Conservation (phyloP, 345 rosid genomes). For the Pugionium cornutum region DNA sequence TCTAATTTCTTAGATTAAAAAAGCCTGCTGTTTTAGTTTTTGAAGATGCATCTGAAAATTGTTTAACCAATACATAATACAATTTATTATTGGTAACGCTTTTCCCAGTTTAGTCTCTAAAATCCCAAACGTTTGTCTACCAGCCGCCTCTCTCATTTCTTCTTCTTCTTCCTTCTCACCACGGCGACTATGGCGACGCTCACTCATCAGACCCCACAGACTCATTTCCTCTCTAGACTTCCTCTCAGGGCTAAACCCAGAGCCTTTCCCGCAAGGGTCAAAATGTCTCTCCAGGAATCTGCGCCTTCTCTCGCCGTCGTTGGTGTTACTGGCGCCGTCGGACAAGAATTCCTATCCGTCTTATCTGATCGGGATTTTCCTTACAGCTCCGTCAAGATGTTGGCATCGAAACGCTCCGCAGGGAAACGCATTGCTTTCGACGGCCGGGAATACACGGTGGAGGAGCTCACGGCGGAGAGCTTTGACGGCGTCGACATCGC, state of each 20-base stretch:
- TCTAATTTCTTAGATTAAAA: background rate
- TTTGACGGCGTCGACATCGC: constrained; percentile 86
- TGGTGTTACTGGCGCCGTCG: constrained; percentile 94
- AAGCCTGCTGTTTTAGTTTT: constrained; percentile 12
- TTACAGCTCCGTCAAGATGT: constrained; percentile 85
- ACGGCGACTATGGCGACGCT: constrained; percentile 44
- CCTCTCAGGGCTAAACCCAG: constrained; percentile 37
- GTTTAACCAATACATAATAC: no score
- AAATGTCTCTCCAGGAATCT: constrained; percentile 77
- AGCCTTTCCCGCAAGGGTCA: constrained; percentile 49
- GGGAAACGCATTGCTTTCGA: constrained; percentile 70
- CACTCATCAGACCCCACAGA: constrained; percentile 39
- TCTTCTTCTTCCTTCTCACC: constrained; percentile 17
- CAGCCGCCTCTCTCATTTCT: constrained; percentile 29
- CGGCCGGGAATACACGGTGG: constrained; percentile 58
- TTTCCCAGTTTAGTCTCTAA: no score
- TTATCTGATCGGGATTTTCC: constrained; percentile 87
- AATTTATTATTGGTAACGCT: no score
- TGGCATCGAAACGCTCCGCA: constrained; percentile 94
- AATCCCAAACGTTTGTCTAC: constrained; percentile 19
- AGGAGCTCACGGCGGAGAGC: constrained; percentile 80
- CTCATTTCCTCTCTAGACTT: constrained; percentile 42
- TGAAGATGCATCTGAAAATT: background rate
- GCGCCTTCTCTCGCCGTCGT: constrained; percentile 89
- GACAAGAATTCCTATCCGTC: constrained; percentile 89